Evolutionary conservation across 108 stramenopile species (phyloP).

Genomic region (Seminavis robusta): DNA sequence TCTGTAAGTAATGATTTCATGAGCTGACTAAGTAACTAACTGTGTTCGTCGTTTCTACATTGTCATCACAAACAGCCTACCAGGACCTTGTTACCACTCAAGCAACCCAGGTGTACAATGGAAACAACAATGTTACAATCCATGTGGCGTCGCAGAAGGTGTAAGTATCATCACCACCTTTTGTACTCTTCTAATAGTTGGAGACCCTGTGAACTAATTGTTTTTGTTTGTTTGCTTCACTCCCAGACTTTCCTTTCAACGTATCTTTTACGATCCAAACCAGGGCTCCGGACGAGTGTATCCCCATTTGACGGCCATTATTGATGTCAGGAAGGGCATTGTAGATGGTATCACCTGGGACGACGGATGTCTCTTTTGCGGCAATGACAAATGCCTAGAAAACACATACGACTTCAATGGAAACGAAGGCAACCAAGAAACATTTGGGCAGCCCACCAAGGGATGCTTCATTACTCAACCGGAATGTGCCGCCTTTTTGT

Average conservation of each 20-base stretch:
- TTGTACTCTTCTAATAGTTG: too few relatives aligned
- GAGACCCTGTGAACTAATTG: too few relatives aligned
- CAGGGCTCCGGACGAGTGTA: slow-evolving; percentile 32
- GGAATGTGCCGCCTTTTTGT: slow-evolving; percentile 28
- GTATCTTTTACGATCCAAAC: slow-evolving; percentile 46
- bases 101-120: slow-evolving; percentile 4
- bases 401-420: slow-evolving; percentile 85
- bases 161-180: too few relatives aligned
- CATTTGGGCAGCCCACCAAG: slow-evolving; percentile 38
- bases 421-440: slow-evolving; percentile 8
- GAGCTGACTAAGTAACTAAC: background rate
- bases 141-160: slow-evolving; percentile 29
- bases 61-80: slow-evolving; percentile 10
- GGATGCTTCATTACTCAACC: slow-evolving; percentile 59
- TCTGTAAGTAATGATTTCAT: background rate
- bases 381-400: slow-evolving; percentile 31
- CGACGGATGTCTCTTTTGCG: slow-evolving; percentile 88
- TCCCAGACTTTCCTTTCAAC: slow-evolving; percentile 51
- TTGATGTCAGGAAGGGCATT: slow-evolving; percentile 77
- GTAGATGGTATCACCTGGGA: slow-evolving; percentile 88
- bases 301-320: slow-evolving; percentile 83
- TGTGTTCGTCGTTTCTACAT: background rate
- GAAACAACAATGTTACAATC: slow-evolving; percentile 31
- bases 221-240: background rate
- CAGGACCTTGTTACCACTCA: background rate